Evolutionary conservation across 148 eudicot genomes (phyloP), one percentile per base, ranked within the genome.

Genomic region (Amaranthus palmeri): DNA sequence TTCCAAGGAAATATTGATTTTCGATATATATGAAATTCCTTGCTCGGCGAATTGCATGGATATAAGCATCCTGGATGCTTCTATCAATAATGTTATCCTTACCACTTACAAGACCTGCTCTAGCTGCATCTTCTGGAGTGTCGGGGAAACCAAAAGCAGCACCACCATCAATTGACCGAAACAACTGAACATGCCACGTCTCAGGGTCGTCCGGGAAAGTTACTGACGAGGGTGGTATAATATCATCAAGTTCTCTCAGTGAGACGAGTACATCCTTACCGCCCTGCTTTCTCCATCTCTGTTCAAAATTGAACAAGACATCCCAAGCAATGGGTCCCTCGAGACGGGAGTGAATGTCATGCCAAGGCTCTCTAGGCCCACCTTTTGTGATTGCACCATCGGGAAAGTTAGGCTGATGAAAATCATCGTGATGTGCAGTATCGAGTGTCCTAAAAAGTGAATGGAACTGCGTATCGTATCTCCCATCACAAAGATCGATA

Each of bases 281-380:
- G 25, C 92, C 96, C 77, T 90, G 96, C 82, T 90, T 88, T 83
- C 76, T 86, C 96, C 96, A 90, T 62, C 96, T 85, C 83, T 90
- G 96, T 77, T 90, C 96, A 69, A 90, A 90, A 61, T 90, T 90
- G 71, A 84, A 90, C 75, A 90, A 54, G 68, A 90, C 92, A 76
- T 90, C 96, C 96, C 96, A 90, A 47, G 96, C 96, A 63, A 88
- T 72, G 14, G 96, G 96, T 55, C 96, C 96, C 82, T 90, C 96
- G 58, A 90, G 79, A 51, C 87, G 86, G 13, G 85, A 88, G 73
- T 90, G 96, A 65, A 90, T 90, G 70, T 90, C 96, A 45, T 90
- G 96, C 96, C 96, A 90, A 10, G 96, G 96, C 82, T 90, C 96
- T 71, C 96, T 80, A 3, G 96, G 96, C 2, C 96, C 96, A 70